Conservation (phyloP, 495 filamentous ascomycete genomes). For the Xylaria telfairii region DNA sequence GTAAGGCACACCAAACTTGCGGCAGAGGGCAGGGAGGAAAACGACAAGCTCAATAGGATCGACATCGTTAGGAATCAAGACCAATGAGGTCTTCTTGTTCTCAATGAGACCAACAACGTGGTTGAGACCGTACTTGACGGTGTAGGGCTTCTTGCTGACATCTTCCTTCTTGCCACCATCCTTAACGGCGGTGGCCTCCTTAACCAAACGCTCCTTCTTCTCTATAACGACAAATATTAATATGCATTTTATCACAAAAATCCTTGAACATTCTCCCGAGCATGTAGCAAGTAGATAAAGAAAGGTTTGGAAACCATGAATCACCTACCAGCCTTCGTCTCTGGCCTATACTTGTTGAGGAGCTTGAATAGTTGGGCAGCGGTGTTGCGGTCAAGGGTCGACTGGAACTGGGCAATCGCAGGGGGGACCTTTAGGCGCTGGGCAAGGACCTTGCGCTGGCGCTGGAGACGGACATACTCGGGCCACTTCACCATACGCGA, state of each 20-base stretch:
- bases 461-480: slow-evolving; percentile 97
- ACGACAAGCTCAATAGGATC: slow-evolving; percentile 99
- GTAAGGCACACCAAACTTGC: slow-evolving; percentile 99
- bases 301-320: neutral
- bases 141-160: slow-evolving; percentile 98
- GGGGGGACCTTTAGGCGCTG: slow-evolving; percentile 98
- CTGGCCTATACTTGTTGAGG: slow-evolving; percentile 98
- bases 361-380: slow-evolving; percentile 95
- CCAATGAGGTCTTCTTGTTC: slow-evolving; percentile 99
- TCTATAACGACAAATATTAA: slow-evolving; percentile 49
- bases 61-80: slow-evolving; percentile 98
- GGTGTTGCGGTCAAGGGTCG: slow-evolving; percentile 97
- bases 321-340: slow-evolving; percentile 74
- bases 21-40: slow-evolving; percentile 98
- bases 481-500: slow-evolving; percentile 99
- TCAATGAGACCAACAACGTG: slow-evolving; percentile 99
- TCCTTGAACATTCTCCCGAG: neutral
- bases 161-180: slow-evolving; percentile 99
- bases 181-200: slow-evolving; percentile 95
- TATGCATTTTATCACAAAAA: neutral
- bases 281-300: neutral
- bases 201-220: slow-evolving; percentile 99
- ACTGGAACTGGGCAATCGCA: slow-evolving; percentile 96
- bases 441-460: slow-evolving; percentile 99
- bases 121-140: slow-evolving; percentile 99